Evolutionary conservation across 179 eudicot species (phyloP).

Genomic region (Camellia oleifera): DNA sequence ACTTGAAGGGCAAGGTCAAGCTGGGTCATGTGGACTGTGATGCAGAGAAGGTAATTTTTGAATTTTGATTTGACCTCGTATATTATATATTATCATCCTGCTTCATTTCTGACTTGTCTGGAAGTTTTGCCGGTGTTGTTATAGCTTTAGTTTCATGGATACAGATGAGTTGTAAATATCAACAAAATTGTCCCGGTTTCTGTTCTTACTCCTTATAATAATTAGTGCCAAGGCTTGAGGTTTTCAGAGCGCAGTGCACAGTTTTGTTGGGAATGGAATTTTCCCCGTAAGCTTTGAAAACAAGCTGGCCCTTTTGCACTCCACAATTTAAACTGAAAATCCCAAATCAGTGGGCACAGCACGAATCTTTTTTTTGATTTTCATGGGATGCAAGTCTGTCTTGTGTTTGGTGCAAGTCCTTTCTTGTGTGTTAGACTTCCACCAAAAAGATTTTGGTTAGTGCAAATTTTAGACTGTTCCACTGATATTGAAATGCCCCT

Average conservation of each 20-base stretch:
- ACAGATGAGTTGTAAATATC: not conserved
- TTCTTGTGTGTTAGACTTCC: too few relatives aligned
- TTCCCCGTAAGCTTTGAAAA: not conserved
- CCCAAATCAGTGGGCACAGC: too few relatives aligned
- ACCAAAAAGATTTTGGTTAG: too few relatives aligned
- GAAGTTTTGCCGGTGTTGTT: not conserved
- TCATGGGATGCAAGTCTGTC: too few relatives aligned
- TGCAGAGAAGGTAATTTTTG: slow-evolving; percentile 70
- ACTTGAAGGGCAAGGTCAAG: slow-evolving; percentile 87
- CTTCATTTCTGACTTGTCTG: not conserved
- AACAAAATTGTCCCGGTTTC: not conserved
- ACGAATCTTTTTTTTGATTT: too few relatives aligned
- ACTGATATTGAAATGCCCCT: too few relatives aligned
- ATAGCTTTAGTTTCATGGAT: not conserved
- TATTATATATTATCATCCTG: not conserved
- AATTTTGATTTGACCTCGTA: not conserved
- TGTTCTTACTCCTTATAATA: not conserved
- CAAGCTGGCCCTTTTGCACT: not conserved
- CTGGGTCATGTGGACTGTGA: slow-evolving; percentile 94
- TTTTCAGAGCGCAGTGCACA: not conserved
- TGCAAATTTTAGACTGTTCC: too few relatives aligned
- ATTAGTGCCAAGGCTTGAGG: not conserved
- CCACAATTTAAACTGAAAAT: not conserved
- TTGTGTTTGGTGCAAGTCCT: too few relatives aligned
- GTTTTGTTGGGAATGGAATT: not conserved